These are phyloP conservation scores for Eucalyptus regnans DNA, from an alignment of 345 rosid species.

Conservation along the genomic window DNA sequence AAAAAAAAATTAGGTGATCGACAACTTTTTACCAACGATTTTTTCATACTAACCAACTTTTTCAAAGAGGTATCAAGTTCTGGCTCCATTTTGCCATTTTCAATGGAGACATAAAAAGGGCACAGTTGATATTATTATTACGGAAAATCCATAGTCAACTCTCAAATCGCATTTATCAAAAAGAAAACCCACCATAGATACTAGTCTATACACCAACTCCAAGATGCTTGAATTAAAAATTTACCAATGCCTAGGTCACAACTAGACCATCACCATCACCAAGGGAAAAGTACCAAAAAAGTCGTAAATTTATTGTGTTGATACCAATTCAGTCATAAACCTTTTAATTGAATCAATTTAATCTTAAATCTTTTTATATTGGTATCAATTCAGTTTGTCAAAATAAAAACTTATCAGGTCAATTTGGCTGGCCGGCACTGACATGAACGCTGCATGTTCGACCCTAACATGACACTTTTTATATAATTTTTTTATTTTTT, in stretches of 20 bases:
- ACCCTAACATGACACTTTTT: too few relatives aligned
- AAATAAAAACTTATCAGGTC: too few relatives aligned
- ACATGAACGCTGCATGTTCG: rapidly evolving
- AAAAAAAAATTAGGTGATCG: not conserved
- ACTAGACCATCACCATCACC: too few relatives aligned
- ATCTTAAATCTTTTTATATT: too few relatives aligned
- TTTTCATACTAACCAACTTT: not conserved
- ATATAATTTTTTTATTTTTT: too few relatives aligned
- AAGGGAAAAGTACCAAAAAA: too few relatives aligned
- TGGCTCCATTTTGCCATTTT: not conserved
- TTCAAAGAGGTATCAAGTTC: not conserved
- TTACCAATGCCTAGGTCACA: not conserved
- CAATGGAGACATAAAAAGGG: not conserved
- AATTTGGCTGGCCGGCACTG: rapidly evolving
- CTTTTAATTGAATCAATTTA: too few relatives aligned
- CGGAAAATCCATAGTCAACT: not conserved
- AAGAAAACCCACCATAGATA: not conserved
- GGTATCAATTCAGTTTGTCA: too few relatives aligned
- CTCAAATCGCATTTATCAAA: not conserved
- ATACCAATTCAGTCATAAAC: rapidly evolving
- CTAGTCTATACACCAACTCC: not conserved
- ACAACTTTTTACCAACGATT: not conserved
- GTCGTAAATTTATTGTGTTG: rapidly evolving
- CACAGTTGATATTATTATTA: not conserved
- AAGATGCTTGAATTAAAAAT: not conserved